phyloP scores from a whole-genome alignment of 768 basidiomycete genomes.

The Leucosporidium yakuticum region DNA sequence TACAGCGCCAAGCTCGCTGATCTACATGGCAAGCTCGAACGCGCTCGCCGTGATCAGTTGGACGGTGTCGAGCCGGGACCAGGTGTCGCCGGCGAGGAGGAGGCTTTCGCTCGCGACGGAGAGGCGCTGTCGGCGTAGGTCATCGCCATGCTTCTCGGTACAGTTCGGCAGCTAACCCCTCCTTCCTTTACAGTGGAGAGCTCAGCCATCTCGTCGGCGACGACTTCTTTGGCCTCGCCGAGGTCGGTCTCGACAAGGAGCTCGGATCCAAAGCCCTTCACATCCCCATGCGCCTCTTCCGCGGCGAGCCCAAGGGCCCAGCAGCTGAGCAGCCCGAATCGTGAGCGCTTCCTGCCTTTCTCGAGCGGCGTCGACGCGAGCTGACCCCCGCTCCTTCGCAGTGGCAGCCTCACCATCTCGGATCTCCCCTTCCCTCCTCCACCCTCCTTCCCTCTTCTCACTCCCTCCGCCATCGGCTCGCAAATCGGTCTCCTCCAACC shows the following conservation, averaged over 20 bases:
- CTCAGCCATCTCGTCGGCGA: constrained; percentile 83
- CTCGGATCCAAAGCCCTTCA: constrained; percentile 69
- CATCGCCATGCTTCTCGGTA: neutral
- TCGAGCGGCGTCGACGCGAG: fast-evolving
- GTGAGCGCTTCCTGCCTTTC: no score
- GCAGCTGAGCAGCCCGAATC: neutral
- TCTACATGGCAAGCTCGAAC: constrained; percentile 76
- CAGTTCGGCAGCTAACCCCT: neutral
- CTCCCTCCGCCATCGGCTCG: constrained; percentile 57
- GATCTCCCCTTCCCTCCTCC: constrained; percentile 77
- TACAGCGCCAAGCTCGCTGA: constrained; percentile 71
- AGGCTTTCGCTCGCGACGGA: constrained; percentile 61
- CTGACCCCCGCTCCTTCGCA: neutral
- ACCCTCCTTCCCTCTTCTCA: constrained; percentile 69
- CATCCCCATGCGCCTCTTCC: constrained; percentile 64
- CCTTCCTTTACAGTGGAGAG: constrained; percentile 53
- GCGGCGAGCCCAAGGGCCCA: constrained; percentile 53
- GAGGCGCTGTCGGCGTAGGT: constrained; percentile 61
- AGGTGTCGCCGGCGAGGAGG: constrained; percentile 54
- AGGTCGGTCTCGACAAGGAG: constrained; percentile 80
- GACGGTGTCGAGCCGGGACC: constrained; percentile 34
- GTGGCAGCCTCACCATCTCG: neutral
- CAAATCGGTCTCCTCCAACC: constrained; percentile 79
- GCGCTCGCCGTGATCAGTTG: constrained; percentile 74
- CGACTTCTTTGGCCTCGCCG: constrained; percentile 84